Evolutionary conservation across 805 yeast genomes (phyloP).

Genomic region (Candida ortonii): DNA sequence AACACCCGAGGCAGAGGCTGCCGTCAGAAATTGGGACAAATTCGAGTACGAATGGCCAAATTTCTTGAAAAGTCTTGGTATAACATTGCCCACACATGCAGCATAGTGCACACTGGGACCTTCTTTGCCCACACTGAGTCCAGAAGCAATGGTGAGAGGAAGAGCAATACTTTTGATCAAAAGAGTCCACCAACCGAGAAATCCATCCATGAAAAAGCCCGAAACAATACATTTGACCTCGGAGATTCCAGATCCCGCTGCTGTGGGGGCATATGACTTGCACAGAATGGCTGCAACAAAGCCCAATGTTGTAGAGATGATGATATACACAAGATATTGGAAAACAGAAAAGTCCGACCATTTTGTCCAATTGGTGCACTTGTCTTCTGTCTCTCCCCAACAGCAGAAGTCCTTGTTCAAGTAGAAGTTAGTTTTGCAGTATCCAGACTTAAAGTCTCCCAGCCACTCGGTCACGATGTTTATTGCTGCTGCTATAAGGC

Average conservation of each 20-base stretch:
- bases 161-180: constrained; percentile 73
- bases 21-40: constrained; percentile 64
- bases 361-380: constrained; percentile 65
- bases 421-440: constrained; percentile 68
- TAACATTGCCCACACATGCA: constrained; percentile 87
- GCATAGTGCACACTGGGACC: constrained; percentile 99
- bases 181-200: constrained; percentile 70
- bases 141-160: constrained; percentile 91
- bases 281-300: constrained; percentile 66
- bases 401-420: constrained; percentile 80
- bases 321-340: constrained; percentile 58
- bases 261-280: constrained; percentile 71
- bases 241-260: constrained; percentile 97
- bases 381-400: constrained; percentile 50
- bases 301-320: constrained; percentile 61
- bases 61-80: constrained; percentile 52
- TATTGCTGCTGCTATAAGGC: constrained; percentile 76
- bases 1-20: constrained; percentile 96
- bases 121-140: constrained; percentile 92
- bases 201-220: constrained; percentile 79
- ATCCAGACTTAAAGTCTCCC: constrained; percentile 75
- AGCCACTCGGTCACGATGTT: constrained; percentile 84
- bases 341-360: constrained; percentile 51
- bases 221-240: constrained; percentile 93
- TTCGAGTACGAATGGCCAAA: constrained; percentile 46